Evolutionary conservation across 2,329 filamentous ascomycete species (phyloP), one percentile per base, ranked within the genome.

Genomic region (Fusarium subtropicale): DNA sequence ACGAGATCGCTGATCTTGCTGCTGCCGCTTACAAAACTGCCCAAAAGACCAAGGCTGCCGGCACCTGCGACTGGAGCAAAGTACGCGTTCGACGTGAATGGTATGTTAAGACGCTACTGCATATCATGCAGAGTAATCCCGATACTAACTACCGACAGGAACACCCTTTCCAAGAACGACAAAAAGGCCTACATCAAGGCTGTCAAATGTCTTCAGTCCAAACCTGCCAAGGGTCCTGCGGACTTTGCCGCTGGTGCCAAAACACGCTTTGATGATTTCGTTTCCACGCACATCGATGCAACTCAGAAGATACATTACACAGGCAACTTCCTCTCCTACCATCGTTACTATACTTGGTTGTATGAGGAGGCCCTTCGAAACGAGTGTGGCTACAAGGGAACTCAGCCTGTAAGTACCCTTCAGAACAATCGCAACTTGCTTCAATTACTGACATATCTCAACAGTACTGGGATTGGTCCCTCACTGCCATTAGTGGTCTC

Each of bases 231-330:
- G 22, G 79, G 78, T 0, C 76, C 79, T 1, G 57, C 75, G 1
- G 67, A 73, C 1, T 73, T 77, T 15, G 81, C 79, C 0, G 76
- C 83, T 0, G 85, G 84, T 3, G 82, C 80, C 4, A 78, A 77
- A 59, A 81, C 78, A 5, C 64, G 83, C 58, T 86, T 81, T 60
- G 85, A 87, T 68, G 85, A 87, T 61, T 87, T 82, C 44, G 77
- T 84, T 8, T 83, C 80, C 7, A 78, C 80, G 0, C 85, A 87
- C 62, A 80, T 87, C 59, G 81, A 84, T 55, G 79, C 82, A 64
- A 84, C 84, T 1, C 62, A 77, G 12, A 54, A 51, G 1, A 84
- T 86, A 20, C 85, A 86, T 68, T 77, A 74, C 56, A 81, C 71
- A 75, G 76, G 75, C 0, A 76, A 71, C 42, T 78, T 79, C 30